A percentile compares a stretch with the other conserved stretches of the same genome.
phyloP scores from a whole-genome alignment of 495 filamentous ascomycete genomes.

The Xylaria flabelliformis region DNA sequence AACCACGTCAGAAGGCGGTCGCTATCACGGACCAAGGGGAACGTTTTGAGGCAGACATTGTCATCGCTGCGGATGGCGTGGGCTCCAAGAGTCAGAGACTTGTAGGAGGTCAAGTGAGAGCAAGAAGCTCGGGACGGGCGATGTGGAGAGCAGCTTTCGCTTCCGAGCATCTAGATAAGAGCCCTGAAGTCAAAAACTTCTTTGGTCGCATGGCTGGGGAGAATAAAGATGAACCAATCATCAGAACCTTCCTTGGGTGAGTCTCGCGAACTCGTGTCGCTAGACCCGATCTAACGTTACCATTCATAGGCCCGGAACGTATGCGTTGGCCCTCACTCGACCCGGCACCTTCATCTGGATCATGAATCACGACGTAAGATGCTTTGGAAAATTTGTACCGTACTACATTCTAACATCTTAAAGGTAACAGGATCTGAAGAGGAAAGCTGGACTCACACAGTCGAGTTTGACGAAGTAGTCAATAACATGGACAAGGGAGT shows the following conservation, averaged over 20 bases:
- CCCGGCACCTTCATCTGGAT: conserved; percentile 61
- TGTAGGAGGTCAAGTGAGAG: conserved; percentile 57
- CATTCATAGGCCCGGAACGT: conserved; percentile 51
- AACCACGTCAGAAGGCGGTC: conserved; percentile 46
- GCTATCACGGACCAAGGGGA: conserved; percentile 58
- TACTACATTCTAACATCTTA: conserved; percentile 19
- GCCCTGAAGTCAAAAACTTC: conserved; percentile 51
- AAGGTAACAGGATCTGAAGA: conserved; percentile 56
- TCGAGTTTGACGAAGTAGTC: conserved; percentile 61
- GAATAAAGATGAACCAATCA: conserved; percentile 46
- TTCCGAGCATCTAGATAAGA: conserved; percentile 46
- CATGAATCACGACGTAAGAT: conserved; percentile 60
- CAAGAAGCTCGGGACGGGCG: conserved; percentile 55
- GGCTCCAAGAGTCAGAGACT: conserved; percentile 57
- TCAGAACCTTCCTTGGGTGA: conserved; percentile 51
- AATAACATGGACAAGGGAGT: conserved; percentile 56
- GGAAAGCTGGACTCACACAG: conserved; percentile 60
- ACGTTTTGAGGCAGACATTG: conserved; percentile 58
- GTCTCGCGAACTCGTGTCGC: conserved; percentile 24
- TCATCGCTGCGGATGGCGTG: conserved; percentile 67
- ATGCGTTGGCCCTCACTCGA: conserved; percentile 56
- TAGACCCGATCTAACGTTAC: neutral
- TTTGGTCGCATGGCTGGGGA: conserved; percentile 51
- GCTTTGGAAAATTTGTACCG: neutral
- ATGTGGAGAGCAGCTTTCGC: conserved; percentile 60